Evolutionary conservation across 345 rosid species (phyloP), one percentile per base, ranked within the genome.

Genomic region (Brassica cretica): DNA sequence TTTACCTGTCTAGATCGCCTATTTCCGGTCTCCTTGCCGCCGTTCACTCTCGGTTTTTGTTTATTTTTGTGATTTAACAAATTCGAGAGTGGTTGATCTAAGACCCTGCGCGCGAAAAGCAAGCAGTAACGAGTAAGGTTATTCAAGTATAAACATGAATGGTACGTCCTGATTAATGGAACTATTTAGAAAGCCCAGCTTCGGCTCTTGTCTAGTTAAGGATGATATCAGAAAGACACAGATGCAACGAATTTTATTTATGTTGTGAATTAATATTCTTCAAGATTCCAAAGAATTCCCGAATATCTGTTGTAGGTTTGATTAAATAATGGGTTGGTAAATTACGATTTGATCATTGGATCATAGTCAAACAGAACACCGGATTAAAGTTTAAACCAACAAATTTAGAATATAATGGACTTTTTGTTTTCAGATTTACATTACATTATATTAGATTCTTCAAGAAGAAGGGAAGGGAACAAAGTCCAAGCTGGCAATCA

Each of bases 401-500:
- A 44, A 25, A 60, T 60, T 60, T 51, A 55, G 60, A 55, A 16
- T 55, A 16, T 55, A 16, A 58, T 21, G 27, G 62, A 18, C 4
- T 19, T 55, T 19, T 58, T 4, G 27, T 58, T 19, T 3, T 19
- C 29, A 58, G 29, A 58, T 58, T 24, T 24, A 21, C 24, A 59
- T 24, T 27, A 27, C 30, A 27, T 27, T 27, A 27, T 4, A 27
- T 27, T 27, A 10, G 3, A 10, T 4, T 24, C 32, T 10, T 59
- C 64, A 59, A 59, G 29, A 58, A 55, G 56, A 46, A 44, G 49
- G 12, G 8, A 14, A 14, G 59, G 72, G 71, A 14, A 68, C 62
- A 68, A 68, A 18, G 24, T 49, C 61, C 61, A 51, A 68, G 41
- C 72, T 51, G 72, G 39, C 27, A 8, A 16, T 68, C 61, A 68